These are phyloP conservation scores for Aureobasidium sp. DNA, from an alignment of 2,329 filamentous ascomycete species.

Conservation along the genomic window DNA sequence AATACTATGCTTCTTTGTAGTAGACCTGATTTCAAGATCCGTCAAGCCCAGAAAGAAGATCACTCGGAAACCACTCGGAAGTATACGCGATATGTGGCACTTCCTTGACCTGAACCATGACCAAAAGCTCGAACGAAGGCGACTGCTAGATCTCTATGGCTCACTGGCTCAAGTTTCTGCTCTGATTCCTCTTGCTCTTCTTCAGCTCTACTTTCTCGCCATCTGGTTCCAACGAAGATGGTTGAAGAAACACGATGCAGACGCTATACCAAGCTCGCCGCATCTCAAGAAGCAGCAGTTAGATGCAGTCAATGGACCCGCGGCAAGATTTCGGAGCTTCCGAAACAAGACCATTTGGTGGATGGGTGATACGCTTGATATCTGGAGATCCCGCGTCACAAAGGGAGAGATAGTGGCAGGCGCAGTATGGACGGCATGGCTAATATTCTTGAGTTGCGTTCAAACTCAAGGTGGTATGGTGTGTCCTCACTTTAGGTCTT, in stretches of 20 bases:
- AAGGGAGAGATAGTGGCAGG: slow-evolving; percentile 45
- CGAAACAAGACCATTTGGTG: slow-evolving; percentile 31
- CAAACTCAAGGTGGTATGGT: slow-evolving; percentile 50
- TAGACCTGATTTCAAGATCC: not conserved
- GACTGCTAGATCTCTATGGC: slow-evolving; percentile 49
- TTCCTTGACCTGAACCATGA: slow-evolving; percentile 46
- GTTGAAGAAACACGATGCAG: slow-evolving; percentile 19
- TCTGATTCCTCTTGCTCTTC: slow-evolving; percentile 38
- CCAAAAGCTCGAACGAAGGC: slow-evolving; percentile 45
- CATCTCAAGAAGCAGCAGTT: slow-evolving; percentile 30
- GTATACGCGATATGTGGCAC: slow-evolving; percentile 34
- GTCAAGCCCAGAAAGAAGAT: not conserved
- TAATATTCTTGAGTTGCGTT: slow-evolving; percentile 44
- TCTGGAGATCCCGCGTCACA: slow-evolving; percentile 39
- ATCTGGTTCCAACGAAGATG: slow-evolving; percentile 25
- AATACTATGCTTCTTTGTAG: not conserved
- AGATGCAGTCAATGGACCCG: slow-evolving; percentile 24
- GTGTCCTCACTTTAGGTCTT: not conserved
- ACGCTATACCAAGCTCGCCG: slow-evolving; percentile 36
- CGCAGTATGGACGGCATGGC: slow-evolving; percentile 45
- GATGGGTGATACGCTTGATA: slow-evolving; percentile 21
- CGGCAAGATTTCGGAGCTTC: slow-evolving; percentile 20
- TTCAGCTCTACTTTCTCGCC: slow-evolving; percentile 35
- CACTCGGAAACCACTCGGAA: not conserved
- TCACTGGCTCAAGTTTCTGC: slow-evolving; percentile 50